Evolutionary conservation across 305 asterid species (phyloP).

Genomic region (Fraxinus platypoda): DNA sequence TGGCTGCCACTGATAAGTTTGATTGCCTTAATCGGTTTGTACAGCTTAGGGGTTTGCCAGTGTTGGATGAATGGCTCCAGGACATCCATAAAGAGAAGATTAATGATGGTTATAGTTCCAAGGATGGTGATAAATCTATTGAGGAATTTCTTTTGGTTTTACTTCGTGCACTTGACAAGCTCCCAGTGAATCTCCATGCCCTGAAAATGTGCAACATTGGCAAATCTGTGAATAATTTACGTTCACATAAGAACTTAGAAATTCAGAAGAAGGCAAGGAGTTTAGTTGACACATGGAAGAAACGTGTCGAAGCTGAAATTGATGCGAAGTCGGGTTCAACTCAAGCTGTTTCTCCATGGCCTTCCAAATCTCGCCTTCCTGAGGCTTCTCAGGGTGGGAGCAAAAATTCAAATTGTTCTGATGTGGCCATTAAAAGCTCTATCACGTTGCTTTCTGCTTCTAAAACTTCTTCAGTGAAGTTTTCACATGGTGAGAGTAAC

Average conservation of each 20-base stretch:
- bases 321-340: constrained; percentile 54
- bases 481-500: constrained; percentile 43
- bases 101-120: constrained; percentile 34
- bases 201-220: constrained; percentile 75
- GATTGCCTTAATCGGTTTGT: constrained; percentile 62
- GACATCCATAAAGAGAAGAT: constrained; percentile 50
- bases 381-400: constrained; percentile 53
- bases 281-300: constrained; percentile 79
- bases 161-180: constrained; percentile 72
- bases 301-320: constrained; percentile 72
- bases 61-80: constrained; percentile 65
- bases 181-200: constrained; percentile 74
- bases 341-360: constrained; percentile 42
- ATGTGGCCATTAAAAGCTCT: constrained; percentile 44
- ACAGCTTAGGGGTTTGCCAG: constrained; percentile 54
- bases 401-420: constrained; percentile 48
- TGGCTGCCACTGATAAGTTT: constrained; percentile 53
- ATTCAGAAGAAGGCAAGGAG: constrained; percentile 69
- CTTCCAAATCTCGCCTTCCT: constrained; percentile 50
- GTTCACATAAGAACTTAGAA: constrained; percentile 65
- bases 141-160: constrained; percentile 69
- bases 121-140: constrained; percentile 50
- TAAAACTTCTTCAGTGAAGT: constrained; percentile 40
- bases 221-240: constrained; percentile 68
- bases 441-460: constrained; percentile 44